phyloP scores from a whole-genome alignment of 2,329 filamentous ascomycete species.

The Fusarium secorum region DNA sequence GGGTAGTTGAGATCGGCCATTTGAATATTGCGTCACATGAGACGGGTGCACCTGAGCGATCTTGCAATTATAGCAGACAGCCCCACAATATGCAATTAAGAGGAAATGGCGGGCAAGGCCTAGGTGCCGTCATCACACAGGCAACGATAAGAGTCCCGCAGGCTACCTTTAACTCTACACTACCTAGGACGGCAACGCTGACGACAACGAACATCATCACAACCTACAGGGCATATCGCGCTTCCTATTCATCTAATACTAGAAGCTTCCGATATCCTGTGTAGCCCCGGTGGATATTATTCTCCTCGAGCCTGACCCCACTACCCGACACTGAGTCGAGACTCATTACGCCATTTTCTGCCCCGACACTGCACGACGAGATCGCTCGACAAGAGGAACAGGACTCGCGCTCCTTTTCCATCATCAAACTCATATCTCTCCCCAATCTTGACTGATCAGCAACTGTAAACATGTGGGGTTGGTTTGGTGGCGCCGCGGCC shows the following conservation, averaged over 20 bases:
- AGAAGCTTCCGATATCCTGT: neutral
- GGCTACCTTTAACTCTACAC: conserved; percentile 32
- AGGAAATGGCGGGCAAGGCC: conserved; percentile 3
- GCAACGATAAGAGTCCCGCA: conserved; percentile 44
- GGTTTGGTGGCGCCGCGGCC: conserved; percentile 86
- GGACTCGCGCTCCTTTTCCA: conserved; percentile 15
- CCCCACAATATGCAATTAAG: conserved; percentile 38
- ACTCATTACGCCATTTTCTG: conserved; percentile 38
- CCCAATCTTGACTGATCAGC: conserved; percentile 4
- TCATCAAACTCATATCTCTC: neutral
- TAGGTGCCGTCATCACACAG: conserved; percentile 47
- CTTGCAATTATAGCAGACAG: conserved; percentile 33
- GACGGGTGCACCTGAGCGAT: conserved; percentile 8
- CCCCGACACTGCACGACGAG: conserved; percentile 21
- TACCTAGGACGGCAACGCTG: conserved; percentile 32
- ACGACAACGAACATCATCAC: conserved; percentile 27
- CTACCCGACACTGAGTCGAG: conserved; percentile 34
- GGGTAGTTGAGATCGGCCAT: conserved; percentile 25
- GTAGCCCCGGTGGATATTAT: neutral
- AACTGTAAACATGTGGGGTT: conserved; percentile 72
- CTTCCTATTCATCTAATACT: neutral
- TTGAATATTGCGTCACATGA: conserved; percentile 47
- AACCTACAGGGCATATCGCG: neutral
- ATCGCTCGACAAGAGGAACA: conserved; percentile 18
- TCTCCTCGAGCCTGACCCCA: conserved; percentile 40